Evolutionary conservation across 2,329 filamentous ascomycete genomes (phyloP).

Genomic region (Curvularia sp.): DNA sequence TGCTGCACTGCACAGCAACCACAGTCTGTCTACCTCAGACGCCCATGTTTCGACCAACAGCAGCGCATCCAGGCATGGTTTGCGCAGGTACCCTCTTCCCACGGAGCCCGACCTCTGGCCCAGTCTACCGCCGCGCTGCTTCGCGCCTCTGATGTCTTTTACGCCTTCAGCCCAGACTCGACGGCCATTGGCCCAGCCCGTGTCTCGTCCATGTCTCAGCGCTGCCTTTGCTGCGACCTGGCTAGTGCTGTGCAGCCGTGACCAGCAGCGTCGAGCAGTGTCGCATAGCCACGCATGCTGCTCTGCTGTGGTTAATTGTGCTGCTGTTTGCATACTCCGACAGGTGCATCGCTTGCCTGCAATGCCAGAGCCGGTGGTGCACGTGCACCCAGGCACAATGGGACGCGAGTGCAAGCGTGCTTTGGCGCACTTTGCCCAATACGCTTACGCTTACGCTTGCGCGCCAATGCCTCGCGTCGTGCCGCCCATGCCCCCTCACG

Average conservation of each 20-base stretch:
- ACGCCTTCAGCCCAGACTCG: conserved; percentile 19
- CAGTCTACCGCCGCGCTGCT: conserved; percentile 14
- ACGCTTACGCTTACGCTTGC: neutral
- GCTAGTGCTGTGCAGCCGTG: conserved; percentile 20
- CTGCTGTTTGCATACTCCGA: neutral
- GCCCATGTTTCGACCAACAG: neutral
- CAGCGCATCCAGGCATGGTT: neutral
- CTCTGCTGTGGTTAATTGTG: neutral
- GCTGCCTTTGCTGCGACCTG: neutral
- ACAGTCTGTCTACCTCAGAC: neutral
- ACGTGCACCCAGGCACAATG: conserved; percentile 10
- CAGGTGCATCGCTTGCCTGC: neutral
- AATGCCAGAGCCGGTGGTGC: neutral
- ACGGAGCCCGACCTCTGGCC: conserved; percentile 14
- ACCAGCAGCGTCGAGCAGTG: conserved; percentile 13
- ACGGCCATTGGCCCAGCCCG: conserved; percentile 35
- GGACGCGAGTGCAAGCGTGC: conserved; percentile 9
- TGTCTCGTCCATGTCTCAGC: conserved; percentile 47
- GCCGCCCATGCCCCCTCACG: conserved; percentile 4
- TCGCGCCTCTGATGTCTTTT: conserved; percentile 27
- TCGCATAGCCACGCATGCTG: neutral
- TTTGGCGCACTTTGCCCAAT: neutral
- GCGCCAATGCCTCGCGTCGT: conserved; percentile 5
- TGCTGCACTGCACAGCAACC: neutral
- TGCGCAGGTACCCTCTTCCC: conserved; percentile 7